Evolutionary conservation across 106 monocot species (phyloP).

Genomic region (Dendrobium huoshanense): DNA sequence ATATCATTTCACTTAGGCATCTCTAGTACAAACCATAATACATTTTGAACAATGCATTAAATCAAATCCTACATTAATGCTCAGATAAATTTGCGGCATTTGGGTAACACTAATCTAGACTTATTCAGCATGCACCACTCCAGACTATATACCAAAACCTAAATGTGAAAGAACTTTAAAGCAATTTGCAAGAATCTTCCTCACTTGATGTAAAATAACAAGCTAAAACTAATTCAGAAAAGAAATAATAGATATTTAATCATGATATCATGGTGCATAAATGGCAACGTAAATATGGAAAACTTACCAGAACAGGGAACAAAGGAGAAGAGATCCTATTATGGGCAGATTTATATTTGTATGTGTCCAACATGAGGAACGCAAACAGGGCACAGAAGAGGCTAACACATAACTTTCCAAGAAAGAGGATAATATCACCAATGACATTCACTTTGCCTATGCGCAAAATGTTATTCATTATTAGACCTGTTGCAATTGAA

Average conservation of each 20-base stretch:
- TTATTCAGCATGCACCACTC: not conserved
- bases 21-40: too few species aligned
- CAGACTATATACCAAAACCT: not conserved
- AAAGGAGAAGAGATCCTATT: constrained; percentile 95
- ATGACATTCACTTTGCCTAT: constrained; percentile 99
- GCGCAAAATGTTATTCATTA: constrained; percentile 96
- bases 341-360: constrained; percentile 92
- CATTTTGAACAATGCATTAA: too few species aligned
- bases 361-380: constrained; percentile 88
- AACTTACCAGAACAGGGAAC: constrained; percentile 89
- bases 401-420: constrained; percentile 92
- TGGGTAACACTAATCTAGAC: not conserved
- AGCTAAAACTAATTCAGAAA: not conserved
- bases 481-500: constrained; percentile 75
- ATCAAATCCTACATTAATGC: too few species aligned
- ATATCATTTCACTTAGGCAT: too few species aligned
- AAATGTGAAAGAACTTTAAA: not conserved
- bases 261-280: not conserved
- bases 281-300: not conserved
- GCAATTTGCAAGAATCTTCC: not conserved
- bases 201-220: not conserved
- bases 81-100: not conserved
- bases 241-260: not conserved
- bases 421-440: constrained; percentile 95
- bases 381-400: constrained; percentile 88